Evolutionary conservation across 1,284 basidiomycete species (phyloP).

Genomic region (Ceratobasidium sp.): DNA sequence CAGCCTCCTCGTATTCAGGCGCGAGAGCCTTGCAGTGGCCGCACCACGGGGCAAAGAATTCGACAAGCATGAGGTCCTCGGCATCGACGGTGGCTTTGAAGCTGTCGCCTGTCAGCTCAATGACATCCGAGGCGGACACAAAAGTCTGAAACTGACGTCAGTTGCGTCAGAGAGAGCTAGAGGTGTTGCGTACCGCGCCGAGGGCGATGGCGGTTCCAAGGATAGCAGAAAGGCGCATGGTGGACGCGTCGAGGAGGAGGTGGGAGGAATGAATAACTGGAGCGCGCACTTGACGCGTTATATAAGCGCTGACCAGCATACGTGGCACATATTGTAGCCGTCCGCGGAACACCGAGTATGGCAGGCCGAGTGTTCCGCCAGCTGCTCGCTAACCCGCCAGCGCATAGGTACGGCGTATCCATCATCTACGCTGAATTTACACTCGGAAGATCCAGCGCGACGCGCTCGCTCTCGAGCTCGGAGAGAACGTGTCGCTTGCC

Average conservation of each 20-base stretch:
- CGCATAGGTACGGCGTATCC: conserved; percentile 33
- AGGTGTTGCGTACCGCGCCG: conserved; percentile 50
- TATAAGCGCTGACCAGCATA: conserved; percentile 42
- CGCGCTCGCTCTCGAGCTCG: conserved; percentile 30
- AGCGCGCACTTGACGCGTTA: conserved; percentile 29
- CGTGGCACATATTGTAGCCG: conserved; percentile 15
- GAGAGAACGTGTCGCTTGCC: conserved; percentile 43
- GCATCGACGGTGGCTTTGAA: conserved; percentile 77
- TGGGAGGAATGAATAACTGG: conserved; percentile 10
- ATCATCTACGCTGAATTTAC: neutral
- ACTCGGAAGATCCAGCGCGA: conserved; percentile 18
- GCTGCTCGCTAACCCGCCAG: conserved; percentile 23
- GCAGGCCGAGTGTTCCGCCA: conserved; percentile 29
- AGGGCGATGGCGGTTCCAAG: conserved; percentile 63
- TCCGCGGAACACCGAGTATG: conserved; percentile 31
- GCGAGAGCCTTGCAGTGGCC: conserved; percentile 93
- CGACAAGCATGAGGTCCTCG: conserved; percentile 87
- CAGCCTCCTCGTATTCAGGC: conserved; percentile 96
- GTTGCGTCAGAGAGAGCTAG: conserved; percentile 50
- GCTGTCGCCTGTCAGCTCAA: conserved; percentile 74
- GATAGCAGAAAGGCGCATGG: conserved; percentile 73
- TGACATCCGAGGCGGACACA: conserved; percentile 78
- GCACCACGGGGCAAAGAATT: conserved; percentile 96
- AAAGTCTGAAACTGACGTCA: conserved; percentile 61
- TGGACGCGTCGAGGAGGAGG: conserved; percentile 41